Evolutionary conservation across 2,329 filamentous ascomycete species (phyloP), one percentile per base, ranked within the genome.

Genomic region (Exophiala calicioides): DNA sequence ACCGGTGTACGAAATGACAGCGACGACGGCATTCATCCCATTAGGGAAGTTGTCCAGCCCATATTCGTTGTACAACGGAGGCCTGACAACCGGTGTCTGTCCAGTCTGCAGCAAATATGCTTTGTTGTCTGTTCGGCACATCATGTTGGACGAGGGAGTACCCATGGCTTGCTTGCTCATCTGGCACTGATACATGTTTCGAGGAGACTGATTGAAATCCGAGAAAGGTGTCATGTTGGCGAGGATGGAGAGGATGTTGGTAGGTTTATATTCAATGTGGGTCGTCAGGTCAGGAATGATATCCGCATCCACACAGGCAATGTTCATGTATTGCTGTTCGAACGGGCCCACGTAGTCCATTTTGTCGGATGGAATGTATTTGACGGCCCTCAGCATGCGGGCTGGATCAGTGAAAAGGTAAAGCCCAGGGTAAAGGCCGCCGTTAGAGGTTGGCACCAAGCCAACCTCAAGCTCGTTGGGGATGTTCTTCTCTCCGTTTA

Each of bases 141-240:
- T 79, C 54, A 91, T 75, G 2, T 91, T 86, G 5, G 90, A 87
- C 47, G 86, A 90, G 3, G 91, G 90, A 18, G 93, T 97, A 68
- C 93, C 93, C 93, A 98, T 98, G 0, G 91, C 90, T 73, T 98
- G 93, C 68, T 98, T 98, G 73, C 89, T 90, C 93, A 97, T 97
- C 76, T 97, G 93, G 73, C 90, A 96, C 66, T 95, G 88, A 67
- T 97, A 98, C 91, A 97, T 97, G 71, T 98, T 98, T 79, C 93
- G 80, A 1, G 93, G 93, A 10, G 90, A 96, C 69, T 98, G 93
- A 71, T 98, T 98, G 73, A 95, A 95, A 66, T 98, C 89, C 35
- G 91, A 96, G 71, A 98, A 98, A 3, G 93, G 93, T 0, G 93
- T 98, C 85, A 96, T 95, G 71, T 97, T 97, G 61, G 93, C 93